Base-by-base conservation (phyloP, 140 eudicot genomes). In the Ambrosia hybrid region DNA sequence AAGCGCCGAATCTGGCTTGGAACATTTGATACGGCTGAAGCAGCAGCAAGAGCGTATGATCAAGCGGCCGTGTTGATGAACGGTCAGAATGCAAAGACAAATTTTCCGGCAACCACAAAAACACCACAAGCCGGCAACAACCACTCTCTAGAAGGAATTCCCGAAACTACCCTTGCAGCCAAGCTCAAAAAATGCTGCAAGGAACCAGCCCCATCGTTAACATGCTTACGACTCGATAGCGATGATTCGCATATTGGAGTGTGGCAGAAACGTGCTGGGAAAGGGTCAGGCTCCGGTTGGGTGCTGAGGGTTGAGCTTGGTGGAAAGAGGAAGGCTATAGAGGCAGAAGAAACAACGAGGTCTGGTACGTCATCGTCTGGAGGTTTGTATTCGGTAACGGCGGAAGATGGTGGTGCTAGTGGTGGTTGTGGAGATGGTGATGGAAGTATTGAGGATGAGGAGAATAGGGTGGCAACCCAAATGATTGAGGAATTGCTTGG, bases 241-340 rank as follows among this genome's bases (percentile, higher is more conserved):
- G 87, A 84, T 43, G 79, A 63, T 38, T 84, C 92, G 17, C 86
- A 79, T 74, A 81, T 87, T 14, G 92, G 92, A 1, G 87, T 87
- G 65, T 87, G 92, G 92, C 92, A 87, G 56, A 87, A 87, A 56
- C 71, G 85, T 6, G 89, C 92, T 2, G 92, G 92, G 0, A 43
- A 71, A 65, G 56, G 70, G 4, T 79, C 89, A 0, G 65, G 74
- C 0, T 84, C 89, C 2, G 79, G 76, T 38, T 87, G 92, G 92
- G 89, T 87, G 1, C 79, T 71, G 87, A 79, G 81, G 51, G 84
- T 84, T 52, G 83, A 82, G 62, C 82, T 87, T 9, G 85, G 85
- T 5, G 76, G 77, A 39, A 78, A 73, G 71, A 62, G 78, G 49
- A 77, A 62, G 62, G 53, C 33, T 56, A 49, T 17, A 1, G 53